phyloP scores from a whole-genome alignment of 2,329 filamentous ascomycete species.

The Cladosporium velox region DNA sequence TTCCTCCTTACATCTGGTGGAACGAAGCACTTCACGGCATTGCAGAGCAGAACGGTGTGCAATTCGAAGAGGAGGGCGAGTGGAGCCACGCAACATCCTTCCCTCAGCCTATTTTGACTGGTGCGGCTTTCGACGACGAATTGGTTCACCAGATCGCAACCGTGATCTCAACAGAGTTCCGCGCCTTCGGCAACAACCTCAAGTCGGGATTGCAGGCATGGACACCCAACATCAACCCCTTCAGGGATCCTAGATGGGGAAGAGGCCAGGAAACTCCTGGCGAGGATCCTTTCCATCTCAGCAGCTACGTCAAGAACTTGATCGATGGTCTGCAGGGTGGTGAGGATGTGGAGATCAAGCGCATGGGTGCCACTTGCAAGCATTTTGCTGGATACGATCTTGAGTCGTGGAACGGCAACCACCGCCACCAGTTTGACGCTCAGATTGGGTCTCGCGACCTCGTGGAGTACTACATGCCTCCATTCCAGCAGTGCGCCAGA shows the following conservation, averaged over 20 bases:
- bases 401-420: constrained; percentile 36
- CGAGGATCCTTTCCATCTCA: constrained; percentile 43
- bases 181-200: constrained; percentile 65
- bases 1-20: constrained; percentile 64
- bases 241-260: constrained; percentile 28
- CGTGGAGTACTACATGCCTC: constrained; percentile 67
- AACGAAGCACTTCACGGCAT: constrained; percentile 64
- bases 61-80: constrained; percentile 54
- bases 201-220: constrained; percentile 60
- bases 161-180: constrained; percentile 61
- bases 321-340: constrained; percentile 40
- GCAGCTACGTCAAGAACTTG: constrained; percentile 38
- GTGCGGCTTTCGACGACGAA: constrained; percentile 65
- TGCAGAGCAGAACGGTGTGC: constrained; percentile 52
- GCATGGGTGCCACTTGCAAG: constrained; percentile 51
- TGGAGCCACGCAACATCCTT: constrained; percentile 66
- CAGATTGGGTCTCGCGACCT: constrained; percentile 63
- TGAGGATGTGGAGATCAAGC: constrained; percentile 37
- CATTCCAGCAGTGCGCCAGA: constrained; percentile 58
- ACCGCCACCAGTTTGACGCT: constrained; percentile 56
- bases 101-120: constrained; percentile 63
- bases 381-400: constrained; percentile 41
- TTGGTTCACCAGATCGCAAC: constrained; percentile 59
- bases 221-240: constrained; percentile 65
- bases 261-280: constrained; percentile 27